A percentile compares a stretch with the other conserved stretches of the same genome.
Conservation (phyloP, 169 alveolate species). For the Ichthyophthirius multifiliis region DNA sequence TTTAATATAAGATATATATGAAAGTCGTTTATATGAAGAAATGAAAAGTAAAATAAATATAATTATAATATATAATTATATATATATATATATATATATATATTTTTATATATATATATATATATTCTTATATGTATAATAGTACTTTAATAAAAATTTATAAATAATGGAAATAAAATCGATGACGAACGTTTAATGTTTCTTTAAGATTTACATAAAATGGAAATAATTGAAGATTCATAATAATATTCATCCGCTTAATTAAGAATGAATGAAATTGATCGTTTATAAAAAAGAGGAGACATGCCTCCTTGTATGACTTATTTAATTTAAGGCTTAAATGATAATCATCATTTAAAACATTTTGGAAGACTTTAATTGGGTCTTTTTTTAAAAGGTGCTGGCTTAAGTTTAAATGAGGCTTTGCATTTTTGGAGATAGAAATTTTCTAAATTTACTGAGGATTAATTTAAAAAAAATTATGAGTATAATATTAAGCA, state of each 20-base stretch:
- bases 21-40: neutral
- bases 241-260: neutral
- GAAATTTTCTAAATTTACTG: neutral
- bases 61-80: no score
- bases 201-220: neutral
- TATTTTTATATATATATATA: neutral
- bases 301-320: slow-evolving; percentile 10
- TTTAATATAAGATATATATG: neutral
- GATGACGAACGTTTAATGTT: neutral
- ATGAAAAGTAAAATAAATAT: neutral
- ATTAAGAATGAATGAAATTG: neutral
- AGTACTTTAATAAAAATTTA: neutral
- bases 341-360: neutral
- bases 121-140: no score
- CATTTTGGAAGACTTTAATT: slow-evolving; percentile 1
- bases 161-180: neutral
- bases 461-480: neutral
- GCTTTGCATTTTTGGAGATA: neutral
- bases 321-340: neutral
- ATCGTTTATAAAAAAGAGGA: neutral
- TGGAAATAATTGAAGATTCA: neutral
- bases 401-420: neutral
- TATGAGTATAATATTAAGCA: neutral
- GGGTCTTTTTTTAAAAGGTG: neutral
- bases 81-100: neutral